Conservation (phyloP, 768 basidiomycete genomes). For the Podaxis carcinomalis region DNA sequence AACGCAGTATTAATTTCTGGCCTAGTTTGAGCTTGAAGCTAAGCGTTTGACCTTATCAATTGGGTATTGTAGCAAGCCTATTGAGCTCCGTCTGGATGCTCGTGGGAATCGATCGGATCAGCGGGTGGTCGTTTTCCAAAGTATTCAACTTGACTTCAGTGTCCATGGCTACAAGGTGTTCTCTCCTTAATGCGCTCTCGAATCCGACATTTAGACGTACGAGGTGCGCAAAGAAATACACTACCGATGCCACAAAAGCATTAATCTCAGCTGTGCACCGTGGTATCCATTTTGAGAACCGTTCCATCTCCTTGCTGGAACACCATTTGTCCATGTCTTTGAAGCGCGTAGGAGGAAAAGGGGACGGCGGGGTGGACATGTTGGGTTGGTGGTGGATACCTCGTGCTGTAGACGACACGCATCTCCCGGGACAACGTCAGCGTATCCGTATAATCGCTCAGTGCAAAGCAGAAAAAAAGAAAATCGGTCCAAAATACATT, state of each 20-base stretch:
- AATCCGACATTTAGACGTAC: not conserved
- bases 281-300: slow-evolving; percentile 73
- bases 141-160: not conserved
- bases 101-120: slow-evolving; percentile 1
- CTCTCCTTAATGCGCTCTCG: not conserved
- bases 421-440: slow-evolving; percentile 24
- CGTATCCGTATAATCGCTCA: slow-evolving; percentile 79
- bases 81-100: not conserved
- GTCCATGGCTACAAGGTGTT: not conserved
- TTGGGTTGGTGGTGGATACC: slow-evolving; percentile 95
- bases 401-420: slow-evolving; percentile 2
- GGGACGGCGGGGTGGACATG: slow-evolving; percentile 89
- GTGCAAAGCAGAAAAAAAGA: slow-evolving; percentile 89
- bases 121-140: not conserved
- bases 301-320: slow-evolving; percentile 57
- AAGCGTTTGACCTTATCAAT: no score
- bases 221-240: not conserved
- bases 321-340: slow-evolving; percentile 76
- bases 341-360: slow-evolving; percentile 72
- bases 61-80: no score
- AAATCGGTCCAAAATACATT: slow-evolving; percentile 72
- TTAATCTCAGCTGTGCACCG: slow-evolving; percentile 53
- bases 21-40: no score
- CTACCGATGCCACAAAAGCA: not conserved
- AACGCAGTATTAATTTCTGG: no score